Percentiles rank a stretch among this genome's conserved stretches.
Evolutionary conservation across 805 yeast species (phyloP).

Genomic region (Komagataella mondaviorum): DNA sequence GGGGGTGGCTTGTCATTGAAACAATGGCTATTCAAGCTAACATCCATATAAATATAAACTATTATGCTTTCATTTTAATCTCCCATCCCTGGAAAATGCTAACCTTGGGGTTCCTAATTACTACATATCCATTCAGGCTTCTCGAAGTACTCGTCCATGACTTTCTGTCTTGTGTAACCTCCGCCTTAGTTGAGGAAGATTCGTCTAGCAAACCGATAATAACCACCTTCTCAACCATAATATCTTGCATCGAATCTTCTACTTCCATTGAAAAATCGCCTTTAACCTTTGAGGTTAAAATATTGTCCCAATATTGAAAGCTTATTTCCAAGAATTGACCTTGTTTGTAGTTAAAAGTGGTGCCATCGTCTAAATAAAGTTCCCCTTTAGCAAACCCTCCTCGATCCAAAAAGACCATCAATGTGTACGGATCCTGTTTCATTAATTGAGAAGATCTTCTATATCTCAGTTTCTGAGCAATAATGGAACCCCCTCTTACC

Average conservation of each 20-base stretch:
- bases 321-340: conserved; percentile 36
- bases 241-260: conserved; percentile 15
- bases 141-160: conserved; percentile 13
- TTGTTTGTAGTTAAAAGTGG: conserved; percentile 38
- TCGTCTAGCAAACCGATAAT: conserved; percentile 23
- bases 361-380: conserved; percentile 79
- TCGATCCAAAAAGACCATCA: conserved; percentile 44
- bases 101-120: conserved; percentile 39
- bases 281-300: conserved; percentile 14
- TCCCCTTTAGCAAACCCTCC: conserved; percentile 31
- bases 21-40: not conserved
- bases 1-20: conserved; percentile 2
- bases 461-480: conserved; percentile 54
- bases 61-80: not conserved
- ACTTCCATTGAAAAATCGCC: conserved; percentile 8
- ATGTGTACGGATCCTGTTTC: conserved; percentile 69
- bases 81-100: conserved; percentile 11
- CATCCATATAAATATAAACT: not conserved
- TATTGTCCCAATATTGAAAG: conserved; percentile 23
- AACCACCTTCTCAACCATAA: conserved; percentile 41
- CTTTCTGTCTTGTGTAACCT: conserved; percentile 9
- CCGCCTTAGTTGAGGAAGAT: conserved; percentile 21
- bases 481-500: conserved; percentile 67
- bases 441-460: conserved; percentile 72
- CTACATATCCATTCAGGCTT: conserved; percentile 3